Base-by-base conservation (phyloP, 495 filamentous ascomycete genomes). In the Margaritispora aquatica region DNA sequence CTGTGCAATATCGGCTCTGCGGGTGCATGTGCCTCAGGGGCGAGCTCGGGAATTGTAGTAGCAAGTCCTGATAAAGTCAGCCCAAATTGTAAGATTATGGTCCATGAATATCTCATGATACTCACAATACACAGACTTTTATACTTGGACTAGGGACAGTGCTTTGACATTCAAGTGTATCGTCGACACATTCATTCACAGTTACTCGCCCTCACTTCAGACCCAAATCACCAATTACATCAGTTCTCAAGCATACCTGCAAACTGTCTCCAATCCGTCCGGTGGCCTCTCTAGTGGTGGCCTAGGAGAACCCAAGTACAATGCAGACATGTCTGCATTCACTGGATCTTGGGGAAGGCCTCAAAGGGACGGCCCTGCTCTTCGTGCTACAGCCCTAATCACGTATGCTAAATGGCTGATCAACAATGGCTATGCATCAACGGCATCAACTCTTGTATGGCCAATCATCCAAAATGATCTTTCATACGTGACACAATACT, bases 401-500 rank as follows among this genome's bases (percentile, higher is more conserved):
- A 63, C 66, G 5, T 80, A 77, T 46, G 61, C 63, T 24, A 72
- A 71, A 38, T 71, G 67, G 67, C 55, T 72, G 29, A 59, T 72
- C 17, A 59, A 58, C 29, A 71, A 70, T 49, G 67, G 69, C 1
- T 66, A 72, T 41, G 36, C 60, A 21, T 55, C 65, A 2, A 73
- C 68, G 15, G 78, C 72, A 1, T 62, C 66, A 7, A 51, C 66
- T 10, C 64, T 73, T 9, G 66, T 78, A 38, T 82, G 78, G 80
- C 80, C 80, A 0, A 73, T 83, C 51, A 78, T 85, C 24, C 71
- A 74, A 23, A 83, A 84, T 54, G 82, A 84, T 60, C 64, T 85
- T 11, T 73, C 76, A 41, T 81, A 89, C 62, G 80, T 88, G 8
- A 74, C 82, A 2, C 79, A 88, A 62, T 85, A 89, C 72, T 91